Evolutionary conservation across 805 yeast species (phyloP).

Genomic region (Debaryomyces tyrocola): DNA sequence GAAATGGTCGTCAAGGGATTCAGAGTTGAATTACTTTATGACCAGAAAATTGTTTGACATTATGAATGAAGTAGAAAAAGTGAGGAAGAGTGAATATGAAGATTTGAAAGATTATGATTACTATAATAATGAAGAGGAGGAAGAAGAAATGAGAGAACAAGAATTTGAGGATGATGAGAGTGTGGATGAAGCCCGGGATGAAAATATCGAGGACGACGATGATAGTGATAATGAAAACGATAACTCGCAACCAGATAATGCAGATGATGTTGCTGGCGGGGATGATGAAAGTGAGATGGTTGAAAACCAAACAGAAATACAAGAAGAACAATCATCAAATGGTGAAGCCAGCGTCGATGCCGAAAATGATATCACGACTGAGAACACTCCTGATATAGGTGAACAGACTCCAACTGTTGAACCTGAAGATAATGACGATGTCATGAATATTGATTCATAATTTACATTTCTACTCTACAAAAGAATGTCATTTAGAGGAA

Average conservation of each 20-base stretch:
- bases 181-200: slow-evolving; percentile 5
- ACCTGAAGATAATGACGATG: slow-evolving; percentile 2
- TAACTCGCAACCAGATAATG: background rate
- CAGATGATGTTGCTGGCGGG: background rate
- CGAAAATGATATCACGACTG: background rate
- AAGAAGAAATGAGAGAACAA: slow-evolving; percentile 8
- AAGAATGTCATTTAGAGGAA: background rate
- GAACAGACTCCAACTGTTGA: background rate
- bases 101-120: slow-evolving; percentile 23
- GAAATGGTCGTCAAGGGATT: slow-evolving; percentile 37
- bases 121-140: slow-evolving; percentile 17
- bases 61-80: slow-evolving; percentile 26
- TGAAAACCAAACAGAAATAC: background rate
- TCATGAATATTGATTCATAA: slow-evolving; percentile 11
- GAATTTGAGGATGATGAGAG: slow-evolving; percentile 8
- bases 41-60: slow-evolving; percentile 23
- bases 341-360: background rate
- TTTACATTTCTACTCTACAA: background rate
- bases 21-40: slow-evolving; percentile 29
- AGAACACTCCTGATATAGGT: background rate
- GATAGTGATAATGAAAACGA: slow-evolving; percentile 1
- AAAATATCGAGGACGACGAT: slow-evolving; percentile 6
- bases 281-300: background rate
- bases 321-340: background rate
- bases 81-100: slow-evolving; percentile 28